Percentiles rank a stretch among this genome's conserved stretches.
Conservation (phyloP, 805 yeast species). For the Sugiyamaella chiloensis region DNA sequence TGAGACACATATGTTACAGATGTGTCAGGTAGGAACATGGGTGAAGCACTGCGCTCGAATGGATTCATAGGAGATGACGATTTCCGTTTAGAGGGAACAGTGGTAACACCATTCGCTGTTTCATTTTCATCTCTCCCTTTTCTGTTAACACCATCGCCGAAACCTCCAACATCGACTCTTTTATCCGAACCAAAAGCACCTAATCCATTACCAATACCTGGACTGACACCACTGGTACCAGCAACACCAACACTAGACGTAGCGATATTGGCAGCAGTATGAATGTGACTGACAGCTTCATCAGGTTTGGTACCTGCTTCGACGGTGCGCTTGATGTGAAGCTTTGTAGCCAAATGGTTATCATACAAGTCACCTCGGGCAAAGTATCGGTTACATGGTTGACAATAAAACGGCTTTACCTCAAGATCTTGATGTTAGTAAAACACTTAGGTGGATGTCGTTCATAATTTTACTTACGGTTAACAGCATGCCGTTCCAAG, state of each 20-base stretch:
- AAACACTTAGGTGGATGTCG: too few relatives aligned
- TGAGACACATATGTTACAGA: neutral
- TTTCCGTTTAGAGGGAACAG: neutral
- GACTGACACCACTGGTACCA: neutral
- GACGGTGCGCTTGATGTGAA: constrained; percentile 31
- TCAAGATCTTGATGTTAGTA: constrained; percentile 23
- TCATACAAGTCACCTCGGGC: constrained; percentile 35
- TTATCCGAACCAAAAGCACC: neutral
- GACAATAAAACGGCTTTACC: constrained; percentile 35
- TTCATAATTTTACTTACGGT: constrained; percentile 30
- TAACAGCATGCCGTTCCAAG: constrained; percentile 37
- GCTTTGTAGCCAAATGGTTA: constrained; percentile 34
- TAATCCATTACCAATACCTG: neutral
- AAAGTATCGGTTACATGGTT: constrained; percentile 35
- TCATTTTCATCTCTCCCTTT: neutral
- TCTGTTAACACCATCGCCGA: neutral
- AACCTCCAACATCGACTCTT: neutral
- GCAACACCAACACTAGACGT: neutral
- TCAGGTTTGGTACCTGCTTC: neutral
- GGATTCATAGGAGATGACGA: neutral
- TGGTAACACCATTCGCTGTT: neutral
- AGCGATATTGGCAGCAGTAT: neutral
- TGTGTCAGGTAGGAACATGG: too few relatives aligned
- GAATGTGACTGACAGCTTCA: neutral
- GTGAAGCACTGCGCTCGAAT: neutral